Percentiles rank a stretch among this genome's conserved stretches.
Evolutionary conservation across 495 filamentous ascomycete genomes (phyloP).

Genomic region (Cercophora newfieldiana): DNA sequence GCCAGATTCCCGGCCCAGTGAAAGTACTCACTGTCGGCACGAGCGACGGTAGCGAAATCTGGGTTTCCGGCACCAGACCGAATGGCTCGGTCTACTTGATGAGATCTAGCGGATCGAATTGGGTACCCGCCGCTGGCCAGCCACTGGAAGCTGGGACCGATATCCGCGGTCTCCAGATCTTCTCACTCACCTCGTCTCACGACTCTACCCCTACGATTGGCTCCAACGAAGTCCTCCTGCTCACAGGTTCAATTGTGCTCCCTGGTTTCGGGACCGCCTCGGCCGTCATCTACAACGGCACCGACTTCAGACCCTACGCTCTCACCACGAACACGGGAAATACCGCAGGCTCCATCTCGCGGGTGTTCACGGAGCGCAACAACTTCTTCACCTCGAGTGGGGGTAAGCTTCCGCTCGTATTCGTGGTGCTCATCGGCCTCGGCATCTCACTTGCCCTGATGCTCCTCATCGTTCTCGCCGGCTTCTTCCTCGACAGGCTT

Average conservation of each 20-base stretch:
- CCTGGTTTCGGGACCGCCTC: conserved; percentile 76
- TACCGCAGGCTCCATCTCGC: conserved; percentile 68
- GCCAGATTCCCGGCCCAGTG: conserved; percentile 72
- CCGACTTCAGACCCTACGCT: conserved; percentile 71
- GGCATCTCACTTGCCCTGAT: conserved; percentile 84
- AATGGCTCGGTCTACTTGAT: conserved; percentile 75
- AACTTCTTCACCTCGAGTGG: conserved; percentile 57
- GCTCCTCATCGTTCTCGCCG: conserved; percentile 82
- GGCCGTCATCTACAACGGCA: conserved; percentile 86
- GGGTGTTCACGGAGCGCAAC: conserved; percentile 72
- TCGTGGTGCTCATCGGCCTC: conserved; percentile 89
- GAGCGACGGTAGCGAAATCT: conserved; percentile 66
- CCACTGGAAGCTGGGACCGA: conserved; percentile 61
- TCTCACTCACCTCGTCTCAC: conserved; percentile 68
- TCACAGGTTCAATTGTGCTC: conserved; percentile 77
- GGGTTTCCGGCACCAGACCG: conserved; percentile 68
- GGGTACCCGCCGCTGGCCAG: conserved; percentile 56
- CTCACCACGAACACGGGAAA: conserved; percentile 67
- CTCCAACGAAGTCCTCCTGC: conserved; percentile 67
- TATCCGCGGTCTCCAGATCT: conserved; percentile 79
- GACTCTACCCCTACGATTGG: conserved; percentile 57
- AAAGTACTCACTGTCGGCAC: conserved; percentile 72
- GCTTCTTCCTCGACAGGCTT: conserved; percentile 78
- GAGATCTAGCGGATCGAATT: conserved; percentile 64
- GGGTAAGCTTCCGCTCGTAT: conserved; percentile 69